phyloP scores from a whole-genome alignment of 2,329 filamentous ascomycete species.

The Venturia carpophila region DNA sequence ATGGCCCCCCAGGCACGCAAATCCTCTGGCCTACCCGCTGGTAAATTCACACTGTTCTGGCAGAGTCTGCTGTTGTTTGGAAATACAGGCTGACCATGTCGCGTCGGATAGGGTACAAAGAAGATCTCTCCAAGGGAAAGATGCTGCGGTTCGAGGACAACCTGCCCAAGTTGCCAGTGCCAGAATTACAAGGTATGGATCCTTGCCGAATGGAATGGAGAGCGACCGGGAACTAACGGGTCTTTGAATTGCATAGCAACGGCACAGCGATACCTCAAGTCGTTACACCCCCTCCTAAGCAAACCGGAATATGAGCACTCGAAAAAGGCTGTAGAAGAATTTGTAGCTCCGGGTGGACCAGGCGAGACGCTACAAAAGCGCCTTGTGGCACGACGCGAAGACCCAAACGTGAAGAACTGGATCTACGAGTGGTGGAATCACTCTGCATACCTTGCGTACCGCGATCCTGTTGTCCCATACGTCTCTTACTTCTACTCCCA shows the following conservation, averaged over 20 bases:
- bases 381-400: constrained; percentile 67
- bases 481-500: constrained; percentile 99
- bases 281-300: constrained; percentile 65
- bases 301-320: constrained; percentile 61
- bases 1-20: constrained; percentile 32
- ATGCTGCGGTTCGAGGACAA: constrained; percentile 84
- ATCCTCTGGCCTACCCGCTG: constrained; percentile 40
- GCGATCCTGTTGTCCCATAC: constrained; percentile 93
- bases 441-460: constrained; percentile 82
- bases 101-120: constrained; percentile 56
- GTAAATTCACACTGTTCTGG: constrained; percentile 27
- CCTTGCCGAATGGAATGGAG: background rate
- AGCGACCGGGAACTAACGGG: background rate
- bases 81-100: constrained; percentile 16
- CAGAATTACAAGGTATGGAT: constrained; percentile 55
- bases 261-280: constrained; percentile 70
- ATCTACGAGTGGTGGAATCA: constrained; percentile 98
- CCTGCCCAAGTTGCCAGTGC: constrained; percentile 71
- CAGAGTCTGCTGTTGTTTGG: background rate
- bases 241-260: constrained; percentile 48
- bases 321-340: constrained; percentile 78
- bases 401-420: constrained; percentile 86
- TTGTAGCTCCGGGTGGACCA: constrained; percentile 76
- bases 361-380: constrained; percentile 83
- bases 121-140: constrained; percentile 68